A percentile compares a stretch with the other conserved stretches of the same genome.
These are phyloP conservation scores for Hippophae gyantsensis DNA, from an alignment of 306 rosid genomes.

Conservation along the genomic window DNA sequence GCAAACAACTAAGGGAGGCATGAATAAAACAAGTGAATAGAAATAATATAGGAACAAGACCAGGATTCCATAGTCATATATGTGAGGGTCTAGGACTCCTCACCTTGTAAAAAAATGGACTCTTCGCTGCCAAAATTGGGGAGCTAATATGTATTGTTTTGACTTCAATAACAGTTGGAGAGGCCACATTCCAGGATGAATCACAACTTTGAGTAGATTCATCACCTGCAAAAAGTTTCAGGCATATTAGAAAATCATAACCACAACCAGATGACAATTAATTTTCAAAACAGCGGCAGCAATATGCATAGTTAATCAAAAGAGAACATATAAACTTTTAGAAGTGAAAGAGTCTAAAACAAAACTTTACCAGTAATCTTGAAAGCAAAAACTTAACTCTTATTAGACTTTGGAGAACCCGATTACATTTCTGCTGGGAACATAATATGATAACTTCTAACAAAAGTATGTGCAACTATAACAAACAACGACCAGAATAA, in stretches of 20 bases:
- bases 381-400: no score
- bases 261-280: neutral
- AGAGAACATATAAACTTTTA: no score
- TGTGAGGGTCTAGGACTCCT: neutral
- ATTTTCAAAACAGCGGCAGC: neutral
- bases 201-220: constrained; percentile 23
- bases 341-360: no score
- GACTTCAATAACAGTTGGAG: constrained; percentile 16
- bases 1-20: constrained; percentile 33
- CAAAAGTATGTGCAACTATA: no score
- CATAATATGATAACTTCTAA: no score
- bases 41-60: no score
- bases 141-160: constrained; percentile 41
- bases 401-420: no score
- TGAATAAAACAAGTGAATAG: constrained; percentile 10
- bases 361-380: no score
- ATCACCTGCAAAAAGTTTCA: constrained; percentile 19
- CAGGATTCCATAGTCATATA: constrained; percentile 1
- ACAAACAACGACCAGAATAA: no score
- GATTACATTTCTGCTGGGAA: no score
- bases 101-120: constrained; percentile 46
- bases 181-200: constrained; percentile 12
- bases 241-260: neutral
- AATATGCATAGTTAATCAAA: no score
- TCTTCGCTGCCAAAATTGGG: constrained; percentile 44